Base-by-base conservation (phyloP, 2,329 filamentous ascomycete species). In the Aspergillus sp. region DNA sequence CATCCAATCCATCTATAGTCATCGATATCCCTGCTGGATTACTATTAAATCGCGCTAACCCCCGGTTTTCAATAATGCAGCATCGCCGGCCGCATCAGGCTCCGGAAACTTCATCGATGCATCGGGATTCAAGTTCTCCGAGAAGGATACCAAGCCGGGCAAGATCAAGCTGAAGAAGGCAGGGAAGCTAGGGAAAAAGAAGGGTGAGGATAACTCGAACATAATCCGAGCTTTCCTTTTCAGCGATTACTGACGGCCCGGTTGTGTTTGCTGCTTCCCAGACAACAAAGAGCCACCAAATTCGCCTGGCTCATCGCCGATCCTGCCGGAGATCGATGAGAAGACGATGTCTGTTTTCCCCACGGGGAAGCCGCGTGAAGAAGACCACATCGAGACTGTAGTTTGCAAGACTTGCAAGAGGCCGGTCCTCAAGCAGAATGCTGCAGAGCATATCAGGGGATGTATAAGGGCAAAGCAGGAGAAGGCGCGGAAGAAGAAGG, bases 321-420 rank as follows among this genome's bases (percentile, higher is more conserved):
- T 76, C 20, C 69, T 79, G n/a, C 77, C 77, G 5, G 72, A 86
- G 53, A 83, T 96, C 51, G 90, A 96, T 67, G 87, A 92, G 59
- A 85, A 81, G 60, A 86, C 90, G 13, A 85, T 89, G 65, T 86
- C 91, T 59, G 89, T 89, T 4, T 97, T 97, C 73, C 82, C 86
- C 4, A 93, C 88, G 47, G 91, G 91, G 61, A 86, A 89, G 57
- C 91, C 92, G 0, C 83, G 96, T 64, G 88, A 92, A 68, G 92
- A 92, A 66, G 93, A 96, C 69, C 82, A 81, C 56, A 84, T 89
- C 11, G 91, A 96, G 62, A 83, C 91, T 9, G 87, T 95, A 51
- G 83, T 89, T 64, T 99, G 93, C 82, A 97, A 95, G 73, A 91
- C 96, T 73, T 99, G 93, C 79, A 96, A 95, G 76, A 93, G 96